A percentile compares a stretch with the other conserved stretches of the same genome.
Evolutionary conservation across 371 early-diverging fungal genomes (phyloP).

Genomic region (Cokeromyces recurvatus): DNA sequence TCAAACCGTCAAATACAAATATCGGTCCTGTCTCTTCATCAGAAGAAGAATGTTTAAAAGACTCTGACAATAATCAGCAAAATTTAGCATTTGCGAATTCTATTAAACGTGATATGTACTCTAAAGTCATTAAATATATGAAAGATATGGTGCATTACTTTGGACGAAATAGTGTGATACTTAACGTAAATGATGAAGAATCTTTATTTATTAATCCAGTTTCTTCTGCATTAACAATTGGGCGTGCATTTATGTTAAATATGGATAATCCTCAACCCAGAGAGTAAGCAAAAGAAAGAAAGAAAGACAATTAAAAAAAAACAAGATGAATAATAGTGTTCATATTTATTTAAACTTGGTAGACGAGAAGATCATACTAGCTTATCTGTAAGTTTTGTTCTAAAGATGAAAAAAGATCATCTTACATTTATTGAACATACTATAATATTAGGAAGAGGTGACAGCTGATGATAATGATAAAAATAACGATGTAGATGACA

Average conservation of each 20-base stretch:
- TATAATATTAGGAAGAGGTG: no score
- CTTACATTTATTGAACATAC: no score
- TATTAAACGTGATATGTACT: conserved; percentile 35
- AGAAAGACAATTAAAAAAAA: no score
- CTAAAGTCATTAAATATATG: conserved; percentile 29
- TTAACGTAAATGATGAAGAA: conserved; percentile 33
- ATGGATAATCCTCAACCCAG: conserved; percentile 34
- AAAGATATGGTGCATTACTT: conserved; percentile 24
- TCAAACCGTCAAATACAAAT: conserved; percentile 11
- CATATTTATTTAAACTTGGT: no score
- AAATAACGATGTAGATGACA: no score
- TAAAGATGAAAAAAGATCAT: no score
- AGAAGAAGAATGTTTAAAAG: no score
- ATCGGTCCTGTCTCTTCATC: background rate
- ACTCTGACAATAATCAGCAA: no score
- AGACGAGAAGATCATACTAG: conserved; percentile 3
- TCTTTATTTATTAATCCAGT: conserved; percentile 20
- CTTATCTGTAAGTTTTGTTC: no score
- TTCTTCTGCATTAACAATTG: conserved; percentile 25
- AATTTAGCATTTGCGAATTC: conserved; percentile 14
- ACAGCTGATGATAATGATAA: no score
- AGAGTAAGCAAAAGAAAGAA: conserved; percentile 17
- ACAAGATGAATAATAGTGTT: no score
- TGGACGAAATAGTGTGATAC: conserved; percentile 25
- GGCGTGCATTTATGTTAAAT: conserved; percentile 34